Evolutionary conservation across 2,329 filamentous ascomycete genomes (phyloP).

Genomic region (Aspergillus ibericus): DNA sequence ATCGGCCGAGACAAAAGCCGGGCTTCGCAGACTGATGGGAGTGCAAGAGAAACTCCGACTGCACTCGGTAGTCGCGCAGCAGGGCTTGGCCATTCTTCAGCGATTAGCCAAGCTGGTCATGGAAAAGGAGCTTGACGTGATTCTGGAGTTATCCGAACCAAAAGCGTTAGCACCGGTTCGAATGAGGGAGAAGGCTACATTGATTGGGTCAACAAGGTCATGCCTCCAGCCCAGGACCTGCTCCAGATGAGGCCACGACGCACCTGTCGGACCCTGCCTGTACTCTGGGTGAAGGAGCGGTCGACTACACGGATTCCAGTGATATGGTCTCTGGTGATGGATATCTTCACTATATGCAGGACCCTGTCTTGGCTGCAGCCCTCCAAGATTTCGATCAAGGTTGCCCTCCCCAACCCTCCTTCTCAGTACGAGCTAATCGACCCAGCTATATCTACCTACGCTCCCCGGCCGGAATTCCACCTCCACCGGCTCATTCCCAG

Average conservation of each 20-base stretch:
- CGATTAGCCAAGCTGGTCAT: constrained; percentile 18
- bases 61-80: constrained; percentile 19
- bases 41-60: constrained; percentile 21
- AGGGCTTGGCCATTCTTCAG: constrained; percentile 24
- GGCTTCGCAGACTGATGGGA: constrained; percentile 19
- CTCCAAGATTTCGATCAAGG: constrained; percentile 25
- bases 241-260: no score
- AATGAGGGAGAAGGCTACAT: not conserved
- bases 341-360: constrained; percentile 14
- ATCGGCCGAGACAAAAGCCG: constrained; percentile 19
- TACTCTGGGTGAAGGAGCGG: no score
- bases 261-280: no score
- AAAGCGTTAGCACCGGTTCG: not conserved
- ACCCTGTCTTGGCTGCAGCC: constrained; percentile 20
- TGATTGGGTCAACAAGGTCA: not conserved
- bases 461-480: constrained; percentile 17
- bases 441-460: constrained; percentile 2
- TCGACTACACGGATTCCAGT: no score
- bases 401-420: not conserved
- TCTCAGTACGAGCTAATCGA: not conserved
- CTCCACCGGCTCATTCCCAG: constrained; percentile 36
- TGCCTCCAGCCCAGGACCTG: no score
- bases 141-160: constrained; percentile 13
- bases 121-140: constrained; percentile 24
- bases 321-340: not conserved